Evolutionary conservation across 2,329 filamentous ascomycete genomes (phyloP), one percentile per base, ranked within the genome.

Genomic region (Phaeophleospora eucalypticola): DNA sequence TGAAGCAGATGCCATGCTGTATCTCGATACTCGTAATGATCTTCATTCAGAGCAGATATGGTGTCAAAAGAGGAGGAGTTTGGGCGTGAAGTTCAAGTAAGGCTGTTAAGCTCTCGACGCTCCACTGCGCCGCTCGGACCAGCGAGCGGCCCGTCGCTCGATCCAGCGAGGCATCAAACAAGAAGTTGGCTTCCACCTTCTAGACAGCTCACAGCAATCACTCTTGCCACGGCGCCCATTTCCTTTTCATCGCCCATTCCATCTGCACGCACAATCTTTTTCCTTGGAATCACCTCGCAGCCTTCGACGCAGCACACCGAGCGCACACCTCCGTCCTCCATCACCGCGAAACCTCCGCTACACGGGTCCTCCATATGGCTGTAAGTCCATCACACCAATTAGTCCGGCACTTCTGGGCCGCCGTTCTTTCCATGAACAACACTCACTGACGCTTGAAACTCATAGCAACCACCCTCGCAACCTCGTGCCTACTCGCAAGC

Each of bases 391-490:
- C 34, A 33, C 34, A 41, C 35, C 36, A 19, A 18, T 43, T 35
- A 3, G 29, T 6, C 24, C 6, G 24, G 6, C 24, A 12, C 24
- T 7, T 29, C 7, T 12, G 12, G 7, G 24, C 24, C 7, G 24
- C 24, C 6, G 24, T 12, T 6, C 24, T 7, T 6, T 12, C 20
- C 14, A 9, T 15, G 15, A 3, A n/a, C 7, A 36, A 27, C 20
- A 35, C 41, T 41, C 32, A 45, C 46, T 52, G 36, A 37, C 36
- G 12, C 18, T 37, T 37, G 20, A 50, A n/a, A 33, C 20, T 52
- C 56, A 43, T 62, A 74, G 71, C 72, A 76, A 71, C 69, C 72
- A 61, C 71, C 72, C 41, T 72, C 66, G 57, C 71, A 74, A 64
- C 72, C 73, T 54, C 73, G 73, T 61, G 68, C 72, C 39, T 76